phyloP scores from a whole-genome alignment of 2,329 filamentous ascomycete genomes.

The Exophiala calicioides region DNA sequence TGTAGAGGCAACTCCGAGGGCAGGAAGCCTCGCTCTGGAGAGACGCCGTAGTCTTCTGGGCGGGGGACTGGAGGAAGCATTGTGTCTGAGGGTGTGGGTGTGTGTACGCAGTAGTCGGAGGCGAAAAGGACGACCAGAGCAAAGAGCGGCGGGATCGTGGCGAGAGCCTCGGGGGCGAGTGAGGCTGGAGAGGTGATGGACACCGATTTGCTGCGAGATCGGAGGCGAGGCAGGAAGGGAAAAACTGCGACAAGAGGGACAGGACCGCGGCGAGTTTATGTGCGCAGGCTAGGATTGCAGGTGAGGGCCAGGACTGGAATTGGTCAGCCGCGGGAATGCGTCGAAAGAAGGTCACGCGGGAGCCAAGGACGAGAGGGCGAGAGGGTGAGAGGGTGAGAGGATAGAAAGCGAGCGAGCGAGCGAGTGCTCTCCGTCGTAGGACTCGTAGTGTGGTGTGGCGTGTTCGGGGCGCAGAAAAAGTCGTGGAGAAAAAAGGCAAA shows the following conservation, averaged over 20 bases:
- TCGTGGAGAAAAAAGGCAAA: not conserved
- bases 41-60: slow-evolving; percentile 72
- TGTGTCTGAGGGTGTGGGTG: no score
- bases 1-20: slow-evolving; percentile 78
- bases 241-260: not conserved
- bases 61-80: slow-evolving; percentile 51
- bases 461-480: not conserved
- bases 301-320: slow-evolving; percentile 3
- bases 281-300: slow-evolving; percentile 4
- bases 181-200: not conserved
- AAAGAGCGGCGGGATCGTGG: no score
- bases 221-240: no score
- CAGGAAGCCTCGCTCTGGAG: slow-evolving; percentile 75
- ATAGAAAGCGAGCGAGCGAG: slow-evolving; percentile 18
- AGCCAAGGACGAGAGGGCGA: slow-evolving; percentile 1
- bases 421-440: no score
- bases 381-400: slow-evolving; percentile 8
- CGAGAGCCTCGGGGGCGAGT: not conserved
- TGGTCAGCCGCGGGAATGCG: slow-evolving; percentile 11
- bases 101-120: no score
- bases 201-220: no score
- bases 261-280: not conserved
- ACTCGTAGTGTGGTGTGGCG: not conserved
- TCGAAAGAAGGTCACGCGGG: slow-evolving; percentile 14
- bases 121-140: no score